These are phyloP conservation scores for Penicillium sp. DNA, from an alignment of 2,329 filamentous ascomycete genomes.

Conservation along the genomic window DNA sequence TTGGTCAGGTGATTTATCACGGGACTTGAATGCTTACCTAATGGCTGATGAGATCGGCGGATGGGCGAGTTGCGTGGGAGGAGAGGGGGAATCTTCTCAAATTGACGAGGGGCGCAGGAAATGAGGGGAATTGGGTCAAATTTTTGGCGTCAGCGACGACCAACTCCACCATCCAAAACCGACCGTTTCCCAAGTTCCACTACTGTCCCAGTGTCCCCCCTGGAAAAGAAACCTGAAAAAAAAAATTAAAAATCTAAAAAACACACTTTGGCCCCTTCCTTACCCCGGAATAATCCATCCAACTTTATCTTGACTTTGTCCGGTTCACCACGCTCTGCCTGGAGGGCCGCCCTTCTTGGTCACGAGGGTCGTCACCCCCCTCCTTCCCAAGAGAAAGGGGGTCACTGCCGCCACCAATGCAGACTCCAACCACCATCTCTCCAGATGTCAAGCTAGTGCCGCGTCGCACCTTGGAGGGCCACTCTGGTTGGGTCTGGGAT, in stretches of 20 bases:
- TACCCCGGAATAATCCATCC: background rate
- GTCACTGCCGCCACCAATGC: constrained; percentile 12
- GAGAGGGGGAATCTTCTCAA: background rate
- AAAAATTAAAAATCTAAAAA: background rate
- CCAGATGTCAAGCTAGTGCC: constrained; percentile 8
- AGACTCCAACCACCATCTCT: constrained; percentile 6
- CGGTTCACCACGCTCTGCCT: background rate
- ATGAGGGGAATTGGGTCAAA: constrained; percentile 3
- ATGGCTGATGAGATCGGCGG: constrained; percentile 3
- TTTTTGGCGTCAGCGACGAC: constrained; percentile 2
- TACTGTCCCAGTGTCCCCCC: too few relatives aligned
- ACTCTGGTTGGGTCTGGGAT: constrained; percentile 10
- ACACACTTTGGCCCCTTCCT: background rate
- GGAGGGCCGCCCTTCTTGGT: constrained; percentile 1
- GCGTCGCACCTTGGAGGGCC: constrained; percentile 12
- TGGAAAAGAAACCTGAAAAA: background rate
- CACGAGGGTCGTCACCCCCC: constrained; percentile 1
- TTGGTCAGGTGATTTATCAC: constrained; percentile 13
- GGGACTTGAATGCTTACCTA: constrained; percentile 4
- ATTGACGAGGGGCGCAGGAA: background rate
- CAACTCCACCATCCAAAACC: background rate
- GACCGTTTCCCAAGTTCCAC: background rate
- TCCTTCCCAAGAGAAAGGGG: background rate
- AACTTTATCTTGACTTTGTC: constrained; percentile 1
- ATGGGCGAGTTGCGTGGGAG: background rate